Conservation (phyloP, 116 monocot species). For the Thalassia testudinum region DNA sequence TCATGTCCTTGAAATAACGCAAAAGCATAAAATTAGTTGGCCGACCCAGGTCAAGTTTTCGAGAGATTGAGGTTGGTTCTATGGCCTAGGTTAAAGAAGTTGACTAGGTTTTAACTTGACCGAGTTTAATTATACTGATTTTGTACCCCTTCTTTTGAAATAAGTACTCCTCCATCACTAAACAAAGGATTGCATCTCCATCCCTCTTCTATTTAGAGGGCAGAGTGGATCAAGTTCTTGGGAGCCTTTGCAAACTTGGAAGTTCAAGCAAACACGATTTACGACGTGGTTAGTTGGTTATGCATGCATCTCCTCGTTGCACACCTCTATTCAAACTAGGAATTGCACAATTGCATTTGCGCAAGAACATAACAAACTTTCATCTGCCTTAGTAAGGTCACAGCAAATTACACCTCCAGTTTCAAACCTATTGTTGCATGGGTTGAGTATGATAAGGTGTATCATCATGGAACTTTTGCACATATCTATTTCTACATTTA, state of each 20-base stretch:
- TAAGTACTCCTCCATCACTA: neutral
- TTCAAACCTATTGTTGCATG: conserved; percentile 92
- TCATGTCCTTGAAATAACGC: too few relatives aligned
- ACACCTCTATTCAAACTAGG: too few relatives aligned
- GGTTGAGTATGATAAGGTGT: conserved; percentile 71
- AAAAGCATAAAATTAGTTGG: too few relatives aligned
- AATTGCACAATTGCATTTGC: too few relatives aligned
- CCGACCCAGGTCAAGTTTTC: too few relatives aligned
- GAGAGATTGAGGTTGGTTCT: too few relatives aligned
- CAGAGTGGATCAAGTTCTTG: conserved; percentile 98
- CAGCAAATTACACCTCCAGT: conserved; percentile 22
- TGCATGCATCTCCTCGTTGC: too few relatives aligned
- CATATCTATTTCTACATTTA: too few relatives aligned
- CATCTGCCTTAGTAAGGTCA: conserved; percentile 56
- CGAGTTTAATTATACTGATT: too few relatives aligned
- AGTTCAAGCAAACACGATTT: conserved; percentile 71
- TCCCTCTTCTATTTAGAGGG: conserved; percentile 37
- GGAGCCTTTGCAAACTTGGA: conserved; percentile 76
- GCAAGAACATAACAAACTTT: conserved; percentile 11
- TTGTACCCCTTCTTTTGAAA: too few relatives aligned
- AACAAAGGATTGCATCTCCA: neutral
- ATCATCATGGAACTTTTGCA: neutral
- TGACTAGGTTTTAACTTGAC: too few relatives aligned
- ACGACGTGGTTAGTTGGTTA: conserved; percentile 43
- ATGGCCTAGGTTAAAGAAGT: too few relatives aligned